Base-by-base conservation (phyloP, 257 asterid genomes). In the Ocimum tenuiflorum region DNA sequence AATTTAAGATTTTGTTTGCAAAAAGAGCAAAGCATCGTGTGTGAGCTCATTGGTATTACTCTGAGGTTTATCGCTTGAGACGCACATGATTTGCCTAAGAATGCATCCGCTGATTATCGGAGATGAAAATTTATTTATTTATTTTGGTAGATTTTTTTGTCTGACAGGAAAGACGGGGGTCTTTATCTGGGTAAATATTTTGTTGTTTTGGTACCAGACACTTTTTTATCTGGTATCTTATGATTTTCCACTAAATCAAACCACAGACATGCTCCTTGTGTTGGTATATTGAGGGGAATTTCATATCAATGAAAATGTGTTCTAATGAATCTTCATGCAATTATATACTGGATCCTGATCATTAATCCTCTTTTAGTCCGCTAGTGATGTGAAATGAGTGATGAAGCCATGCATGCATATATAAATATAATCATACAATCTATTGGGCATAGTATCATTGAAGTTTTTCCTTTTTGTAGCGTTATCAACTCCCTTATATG, bases 111-210 rank as follows among this genome's bases (percentile, higher is more conserved):
- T 68, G 29, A 38, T 13, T 3, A 6, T 20, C 42, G n/a, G 24
- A 23, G 54, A 55, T 70, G 41, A 18, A 19, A 52, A 15, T 39
- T 41, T 18, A 17, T 38, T n/a, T n/a, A n/a, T n/a, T n/a, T n/a
- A 1, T 31, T 51, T 50, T 60, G 52, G 33, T 17, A 10, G 43
- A 69, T 24, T 47, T 56, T 48, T 69, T 36, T 27, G 74, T 24
- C 8, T 31, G 47, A 42, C 31, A 54, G 47, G 31, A 7, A 49
- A 33, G 43, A 18, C 15, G 7, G n/a, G n/a, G n/a, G 15, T 42
- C 45, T 14, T 4, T 12, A 35, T 27, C 39, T n/a, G 23, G 46
- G 35, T 66, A 1, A 24, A 22, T 20, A 12, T 31, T 59, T 68
- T 56, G 9, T 14, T 60, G 36, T 60, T 49, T 18, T 70, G 50